Base-by-base conservation (phyloP, 108 stramenopile species). In the Conticribra guillardii region DNA sequence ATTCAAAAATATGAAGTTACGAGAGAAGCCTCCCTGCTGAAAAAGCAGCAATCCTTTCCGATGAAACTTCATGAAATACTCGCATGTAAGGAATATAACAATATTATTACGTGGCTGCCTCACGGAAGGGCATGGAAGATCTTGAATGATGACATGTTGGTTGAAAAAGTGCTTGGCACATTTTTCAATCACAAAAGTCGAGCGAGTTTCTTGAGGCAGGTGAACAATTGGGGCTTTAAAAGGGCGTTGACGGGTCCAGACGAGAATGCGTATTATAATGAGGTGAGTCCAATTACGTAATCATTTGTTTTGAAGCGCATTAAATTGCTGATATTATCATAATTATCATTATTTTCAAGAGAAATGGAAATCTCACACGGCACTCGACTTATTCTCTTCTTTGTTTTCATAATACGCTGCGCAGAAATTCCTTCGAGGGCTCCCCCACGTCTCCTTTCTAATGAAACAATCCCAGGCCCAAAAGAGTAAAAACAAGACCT, bases 41-140 rank as follows among this genome's bases (percentile, higher is more conserved):
- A 57, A 31, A 73, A 73, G 26, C 65, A 73, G 22, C 56, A 71
- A 4, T 58, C 79, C 4, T 82, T 83, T 46, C 74, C 76, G n/a
- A 54, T 74, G 27, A 84, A 84, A 58, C 60, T 84, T 2, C 79
- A 84, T 34, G 31, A 31, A 3, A 80, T 84, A 17, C 58, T 84
- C 11, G 52, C 52, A 44, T 74, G 76, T 30, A 74, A 73, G 14
- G 70, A 56, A 19, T 80, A 69, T 64, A 58, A 67, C 5, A 65
- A 84, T 44, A 29, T 50, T 34, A 74, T 84, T 53, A 48, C 63
- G 23, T 84, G 83, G 83, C 55, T 76, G n/a, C 83, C 83, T 11
- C 37, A 41, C 37, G 37, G 37, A 9, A 41, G 37, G 11, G 37
- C 37, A 5, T 41, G 37, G 37, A 51, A 68, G 24, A 57, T 82